phyloP scores from a whole-genome alignment of 164 flowering plant species.

The Amborella trichopoda region DNA sequence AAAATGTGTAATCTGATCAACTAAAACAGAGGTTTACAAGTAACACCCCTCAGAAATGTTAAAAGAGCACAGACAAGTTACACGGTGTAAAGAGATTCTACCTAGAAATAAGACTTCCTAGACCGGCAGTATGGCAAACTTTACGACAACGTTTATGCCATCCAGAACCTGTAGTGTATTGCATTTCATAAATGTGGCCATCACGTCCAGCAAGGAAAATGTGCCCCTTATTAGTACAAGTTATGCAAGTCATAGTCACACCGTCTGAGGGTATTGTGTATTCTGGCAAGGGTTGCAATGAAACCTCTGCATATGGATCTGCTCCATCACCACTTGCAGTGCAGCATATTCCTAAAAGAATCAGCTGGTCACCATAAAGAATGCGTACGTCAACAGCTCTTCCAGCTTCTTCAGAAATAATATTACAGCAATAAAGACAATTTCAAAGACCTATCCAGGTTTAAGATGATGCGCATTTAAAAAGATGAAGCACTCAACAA shows the following conservation, averaged over 20 bases:
- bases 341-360: constrained; percentile 93
- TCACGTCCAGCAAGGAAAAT: constrained; percentile 94
- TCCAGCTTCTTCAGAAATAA: too few species aligned
- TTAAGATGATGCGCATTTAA: too few species aligned
- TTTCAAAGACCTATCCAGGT: too few species aligned
- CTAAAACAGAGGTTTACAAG: background rate
- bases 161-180: constrained; percentile 75
- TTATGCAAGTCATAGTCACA: constrained; percentile 84
- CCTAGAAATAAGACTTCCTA: constrained; percentile 84
- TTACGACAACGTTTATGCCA: constrained; percentile 94
- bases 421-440: too few species aligned
- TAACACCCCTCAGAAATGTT: background rate
- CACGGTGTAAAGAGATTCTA: constrained; percentile 9
- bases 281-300: constrained; percentile 87
- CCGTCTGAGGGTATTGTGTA: constrained; percentile 93
- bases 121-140: constrained; percentile 83
- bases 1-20: background rate
- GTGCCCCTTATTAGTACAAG: constrained; percentile 80
- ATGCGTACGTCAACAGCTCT: constrained; percentile 8
- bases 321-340: constrained; percentile 65
- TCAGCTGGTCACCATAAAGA: constrained; percentile 40
- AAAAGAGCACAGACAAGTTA: background rate
- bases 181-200: constrained; percentile 90
- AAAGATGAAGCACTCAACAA: too few species aligned
- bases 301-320: constrained; percentile 90